A percentile compares a stretch with the other conserved stretches of the same genome.
phyloP scores from a whole-genome alignment of 202 grass and related monocot species.

The Dendrocalamus latiflorus region DNA sequence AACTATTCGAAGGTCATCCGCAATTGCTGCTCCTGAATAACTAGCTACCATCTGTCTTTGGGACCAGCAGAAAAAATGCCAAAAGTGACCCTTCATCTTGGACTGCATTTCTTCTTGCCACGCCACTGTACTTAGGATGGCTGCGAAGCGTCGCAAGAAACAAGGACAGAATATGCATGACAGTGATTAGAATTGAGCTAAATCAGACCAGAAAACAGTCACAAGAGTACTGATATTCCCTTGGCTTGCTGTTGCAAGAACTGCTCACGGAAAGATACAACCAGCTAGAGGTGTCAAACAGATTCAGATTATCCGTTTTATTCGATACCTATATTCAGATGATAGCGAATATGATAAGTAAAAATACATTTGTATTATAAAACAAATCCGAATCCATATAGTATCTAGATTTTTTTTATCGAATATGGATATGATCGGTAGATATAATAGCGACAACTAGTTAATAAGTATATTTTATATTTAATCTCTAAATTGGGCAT shows the following conservation, averaged over 20 bases:
- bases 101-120: slow-evolving; percentile 10
- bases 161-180: neutral
- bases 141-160: slow-evolving; percentile 6
- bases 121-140: slow-evolving; percentile 9
- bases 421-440: too few relatives aligned
- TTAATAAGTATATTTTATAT: too few relatives aligned
- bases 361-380: too few relatives aligned
- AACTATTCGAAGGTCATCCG: slow-evolving; percentile 26
- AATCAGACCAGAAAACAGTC: slow-evolving; percentile 26
- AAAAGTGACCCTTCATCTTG: neutral
- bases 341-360: too few relatives aligned
- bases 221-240: neutral
- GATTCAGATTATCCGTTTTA: too few relatives aligned
- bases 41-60: neutral
- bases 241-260: slow-evolving; percentile 13
- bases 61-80: neutral
- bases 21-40: slow-evolving; percentile 7
- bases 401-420: too few relatives aligned
- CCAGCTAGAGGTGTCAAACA: too few relatives aligned
- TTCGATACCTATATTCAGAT: too few relatives aligned
- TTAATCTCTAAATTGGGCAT: too few relatives aligned
- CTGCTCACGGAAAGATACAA: slow-evolving; percentile 4
- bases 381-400: too few relatives aligned
- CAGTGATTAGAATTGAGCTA: slow-evolving; percentile 1
- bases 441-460: too few relatives aligned